Conservation (phyloP, 2,329 filamentous ascomycete genomes). For the Dothistroma septosporum region DNA sequence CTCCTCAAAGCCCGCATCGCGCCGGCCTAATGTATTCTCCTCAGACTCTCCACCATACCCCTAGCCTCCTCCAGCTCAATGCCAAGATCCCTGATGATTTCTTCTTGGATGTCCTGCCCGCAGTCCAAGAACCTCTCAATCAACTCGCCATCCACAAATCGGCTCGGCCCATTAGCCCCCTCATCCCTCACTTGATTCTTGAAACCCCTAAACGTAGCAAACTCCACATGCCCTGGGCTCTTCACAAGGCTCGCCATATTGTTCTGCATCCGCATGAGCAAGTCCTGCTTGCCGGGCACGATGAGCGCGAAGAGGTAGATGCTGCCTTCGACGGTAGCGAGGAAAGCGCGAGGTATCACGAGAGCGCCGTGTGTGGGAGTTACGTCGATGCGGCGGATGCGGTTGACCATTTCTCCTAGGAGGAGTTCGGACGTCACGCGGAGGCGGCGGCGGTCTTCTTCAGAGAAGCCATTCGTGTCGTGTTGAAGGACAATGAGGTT, state of each 20-base stretch:
- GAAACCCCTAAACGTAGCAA: conserved; percentile 77
- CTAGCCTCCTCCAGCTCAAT: conserved; percentile 54
- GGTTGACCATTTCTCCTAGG: conserved; percentile 90
- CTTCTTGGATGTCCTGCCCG: conserved; percentile 54
- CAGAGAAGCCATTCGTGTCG: conserved; percentile 67
- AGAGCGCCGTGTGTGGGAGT: conserved; percentile 60
- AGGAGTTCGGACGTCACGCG: conserved; percentile 75
- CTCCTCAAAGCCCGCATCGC: no score
- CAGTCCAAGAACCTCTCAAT: conserved; percentile 79
- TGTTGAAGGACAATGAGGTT: conserved; percentile 78
- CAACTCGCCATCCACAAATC: conserved; percentile 90
- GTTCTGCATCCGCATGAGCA: conserved; percentile 76
- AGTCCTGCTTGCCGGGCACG: conserved; percentile 64
- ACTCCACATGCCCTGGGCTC: conserved; percentile 69
- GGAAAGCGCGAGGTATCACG: conserved; percentile 76
- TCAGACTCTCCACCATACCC: conserved; percentile 57
- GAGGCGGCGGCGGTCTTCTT: conserved; percentile 67
- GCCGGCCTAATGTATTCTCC: conserved; percentile 43
- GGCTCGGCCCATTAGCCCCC: conserved; percentile 65
- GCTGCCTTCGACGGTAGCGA: conserved; percentile 86
- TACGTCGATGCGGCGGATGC: conserved; percentile 71
- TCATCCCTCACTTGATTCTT: conserved; percentile 63
- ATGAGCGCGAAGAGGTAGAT: conserved; percentile 88
- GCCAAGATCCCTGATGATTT: conserved; percentile 50
- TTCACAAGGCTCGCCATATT: conserved; percentile 63